Conservation (phyloP, 73 alveolate genomes). For the Paraurostyla sp. region DNA sequence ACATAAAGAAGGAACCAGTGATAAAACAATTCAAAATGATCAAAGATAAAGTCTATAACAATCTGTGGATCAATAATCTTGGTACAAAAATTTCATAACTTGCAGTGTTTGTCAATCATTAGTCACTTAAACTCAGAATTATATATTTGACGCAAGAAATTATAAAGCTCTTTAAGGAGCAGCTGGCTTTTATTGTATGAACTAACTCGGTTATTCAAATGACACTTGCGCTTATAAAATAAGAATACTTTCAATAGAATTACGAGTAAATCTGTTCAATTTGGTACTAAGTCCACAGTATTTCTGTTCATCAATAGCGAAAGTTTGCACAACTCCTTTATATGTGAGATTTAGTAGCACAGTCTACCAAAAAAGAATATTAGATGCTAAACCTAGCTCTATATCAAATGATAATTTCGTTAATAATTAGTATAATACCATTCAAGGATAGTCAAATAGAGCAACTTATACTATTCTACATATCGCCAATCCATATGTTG, state of each 20-base stretch:
- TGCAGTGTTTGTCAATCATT: conserved; percentile 25
- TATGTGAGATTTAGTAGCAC: not conserved
- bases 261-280: not conserved
- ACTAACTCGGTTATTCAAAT: not conserved
- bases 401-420: not conserved
- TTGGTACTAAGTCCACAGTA: not conserved
- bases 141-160: not conserved
- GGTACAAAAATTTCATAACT: conserved; percentile 40
- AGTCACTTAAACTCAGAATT: not conserved
- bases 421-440: not conserved
- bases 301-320: not conserved
- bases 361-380: not conserved
- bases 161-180: not conserved
- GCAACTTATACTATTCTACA: conserved; percentile 16
- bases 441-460: conserved; percentile 12
- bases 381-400: not conserved
- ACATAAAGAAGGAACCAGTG: too few species aligned
- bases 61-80: not conserved
- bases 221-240: not conserved
- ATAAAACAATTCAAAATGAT: not conserved
- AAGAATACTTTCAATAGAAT: not conserved
- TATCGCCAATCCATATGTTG: conserved; percentile 47
- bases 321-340: conserved; percentile 1
- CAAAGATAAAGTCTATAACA: not conserved
- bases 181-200: not conserved